Evolutionary conservation across 139 green algal genomes (phyloP).

Genomic region (Chlorella ohadii): DNA sequence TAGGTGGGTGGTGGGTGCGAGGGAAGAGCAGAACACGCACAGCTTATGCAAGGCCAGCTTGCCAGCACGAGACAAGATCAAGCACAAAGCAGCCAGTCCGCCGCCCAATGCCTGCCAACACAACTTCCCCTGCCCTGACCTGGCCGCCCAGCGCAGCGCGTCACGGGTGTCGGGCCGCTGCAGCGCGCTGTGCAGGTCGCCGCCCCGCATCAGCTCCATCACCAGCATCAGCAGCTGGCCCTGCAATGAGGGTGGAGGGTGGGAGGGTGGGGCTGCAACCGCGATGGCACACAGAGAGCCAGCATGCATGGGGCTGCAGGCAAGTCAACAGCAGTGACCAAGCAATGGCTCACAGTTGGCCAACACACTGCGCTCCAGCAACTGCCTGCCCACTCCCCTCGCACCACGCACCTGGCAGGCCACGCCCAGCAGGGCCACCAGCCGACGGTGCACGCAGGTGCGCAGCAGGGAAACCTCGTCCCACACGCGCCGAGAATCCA

Average conservation of each 20-base stretch:
- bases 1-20: neutral
- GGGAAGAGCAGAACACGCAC: too few relatives aligned
- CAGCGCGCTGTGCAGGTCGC: neutral
- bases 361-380: neutral
- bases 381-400: neutral
- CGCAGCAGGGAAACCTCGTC: neutral
- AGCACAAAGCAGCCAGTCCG: too few relatives aligned
- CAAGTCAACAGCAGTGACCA: too few relatives aligned
- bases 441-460: neutral
- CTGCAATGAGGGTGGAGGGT: neutral
- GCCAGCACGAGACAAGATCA: neutral
- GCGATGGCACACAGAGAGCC: too few relatives aligned
- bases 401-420: neutral
- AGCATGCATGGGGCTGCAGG: too few relatives aligned
- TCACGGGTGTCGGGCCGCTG: neutral
- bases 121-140: neutral
- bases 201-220: neutral
- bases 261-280: neutral
- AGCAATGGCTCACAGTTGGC: too few relatives aligned
- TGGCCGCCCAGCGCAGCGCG: constrained; percentile 5
- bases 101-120: neutral
- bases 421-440: neutral
- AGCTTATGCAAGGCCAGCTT: neutral
- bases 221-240: neutral
- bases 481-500: neutral